Conservation (phyloP, 495 filamentous ascomycete genomes). For the Penicillium robsamsonii region DNA sequence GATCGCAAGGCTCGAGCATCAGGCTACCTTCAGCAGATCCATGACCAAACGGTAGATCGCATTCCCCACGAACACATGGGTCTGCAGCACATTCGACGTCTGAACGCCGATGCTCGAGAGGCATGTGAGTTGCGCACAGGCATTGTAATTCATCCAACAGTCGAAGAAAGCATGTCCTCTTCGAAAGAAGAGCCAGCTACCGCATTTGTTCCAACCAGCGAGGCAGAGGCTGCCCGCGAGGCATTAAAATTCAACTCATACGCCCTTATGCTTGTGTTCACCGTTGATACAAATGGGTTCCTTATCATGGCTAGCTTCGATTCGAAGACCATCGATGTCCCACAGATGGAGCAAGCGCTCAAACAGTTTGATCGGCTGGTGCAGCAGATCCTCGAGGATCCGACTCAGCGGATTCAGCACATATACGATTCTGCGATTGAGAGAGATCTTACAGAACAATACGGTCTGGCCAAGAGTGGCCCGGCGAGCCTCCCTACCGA, state of each 20-base stretch:
- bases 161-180: neutral
- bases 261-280: conserved; percentile 54
- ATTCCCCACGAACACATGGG: conserved; percentile 44
- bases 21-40: conserved; percentile 39
- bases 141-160: conserved; percentile 3
- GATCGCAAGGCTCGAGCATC: conserved; percentile 24
- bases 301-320: conserved; percentile 55
- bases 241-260: conserved; percentile 57
- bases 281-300: conserved; percentile 45
- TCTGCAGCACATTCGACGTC: conserved; percentile 50
- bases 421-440: neutral
- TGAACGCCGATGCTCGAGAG: conserved; percentile 47
- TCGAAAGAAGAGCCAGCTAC: neutral
- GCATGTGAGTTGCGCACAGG: conserved; percentile 55
- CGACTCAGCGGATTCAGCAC: neutral
- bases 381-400: conserved; percentile 25
- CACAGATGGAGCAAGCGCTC: conserved; percentile 26
- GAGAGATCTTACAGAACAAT: neutral
- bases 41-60: conserved; percentile 33
- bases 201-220: conserved; percentile 19
- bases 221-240: conserved; percentile 14
- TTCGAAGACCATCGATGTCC: conserved; percentile 23
- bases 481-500: conserved; percentile 25
- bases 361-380: conserved; percentile 40
- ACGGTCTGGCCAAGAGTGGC: neutral